These are phyloP conservation scores for Endocalyx cinctus DNA, from an alignment of 2,329 filamentous ascomycete species.

Conservation along the genomic window DNA sequence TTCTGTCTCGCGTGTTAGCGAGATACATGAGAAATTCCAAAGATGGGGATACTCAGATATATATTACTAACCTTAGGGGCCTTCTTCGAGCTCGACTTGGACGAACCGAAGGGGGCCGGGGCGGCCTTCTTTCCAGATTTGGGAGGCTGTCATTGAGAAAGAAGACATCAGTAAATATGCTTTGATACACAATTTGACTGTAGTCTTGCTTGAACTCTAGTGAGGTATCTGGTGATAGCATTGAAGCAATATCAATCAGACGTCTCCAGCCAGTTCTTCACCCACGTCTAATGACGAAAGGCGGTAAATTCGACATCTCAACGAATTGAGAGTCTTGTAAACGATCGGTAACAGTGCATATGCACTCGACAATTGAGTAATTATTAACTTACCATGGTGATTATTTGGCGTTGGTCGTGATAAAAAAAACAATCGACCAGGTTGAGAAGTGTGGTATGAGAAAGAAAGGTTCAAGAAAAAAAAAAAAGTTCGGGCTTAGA, in stretches of 20 bases:
- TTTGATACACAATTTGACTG: slow-evolving; percentile 67
- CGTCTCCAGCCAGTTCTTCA: slow-evolving; percentile 65
- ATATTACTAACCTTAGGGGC: slow-evolving; percentile 76
- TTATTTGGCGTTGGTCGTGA: slow-evolving; percentile 40
- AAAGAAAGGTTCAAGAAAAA: slow-evolving; percentile 25
- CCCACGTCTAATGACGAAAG: slow-evolving; percentile 39
- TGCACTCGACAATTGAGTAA: slow-evolving; percentile 25
- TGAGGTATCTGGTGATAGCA: slow-evolving; percentile 59
- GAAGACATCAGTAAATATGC: slow-evolving; percentile 92
- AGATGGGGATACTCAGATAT: background rate
- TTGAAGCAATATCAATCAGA: too few relatives aligned
- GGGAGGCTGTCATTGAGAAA: slow-evolving; percentile 99
- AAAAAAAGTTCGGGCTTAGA: too few relatives aligned
- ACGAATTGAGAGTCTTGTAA: slow-evolving; percentile 26
- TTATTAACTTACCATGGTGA: slow-evolving; percentile 57
- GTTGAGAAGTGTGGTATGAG: slow-evolving; percentile 26
- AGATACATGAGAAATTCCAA: slow-evolving; percentile 2
- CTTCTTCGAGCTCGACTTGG: slow-evolving; percentile 92
- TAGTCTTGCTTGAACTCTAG: slow-evolving; percentile 89
- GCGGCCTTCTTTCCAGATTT: slow-evolving; percentile 98
- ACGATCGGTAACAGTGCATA: slow-evolving; percentile 24
- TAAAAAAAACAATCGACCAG: slow-evolving; percentile 39
- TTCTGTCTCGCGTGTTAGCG: slow-evolving; percentile 56
- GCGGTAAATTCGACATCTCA: slow-evolving; percentile 35
- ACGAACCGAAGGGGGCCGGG: slow-evolving; percentile 91